Base-by-base conservation (phyloP, 441 rosid species). In the Gossypium schwendimanii region DNA sequence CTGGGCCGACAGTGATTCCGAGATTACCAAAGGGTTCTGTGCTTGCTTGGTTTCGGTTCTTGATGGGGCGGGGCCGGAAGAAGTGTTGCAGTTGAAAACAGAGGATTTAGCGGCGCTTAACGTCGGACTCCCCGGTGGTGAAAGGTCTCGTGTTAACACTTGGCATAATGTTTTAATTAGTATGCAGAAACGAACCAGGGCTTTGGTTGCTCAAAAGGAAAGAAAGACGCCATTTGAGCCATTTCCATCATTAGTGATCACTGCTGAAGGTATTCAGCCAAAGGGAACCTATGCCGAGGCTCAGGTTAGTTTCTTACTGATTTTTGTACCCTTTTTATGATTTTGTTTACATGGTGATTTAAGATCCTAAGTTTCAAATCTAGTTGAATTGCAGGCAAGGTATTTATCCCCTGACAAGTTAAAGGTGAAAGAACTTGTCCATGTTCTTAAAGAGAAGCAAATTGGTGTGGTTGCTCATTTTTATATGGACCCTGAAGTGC, bases 401-500 rank as follows among this genome's bases (percentile, higher is more conserved):
- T 91, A 85, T 79, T 80, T 95, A 83, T 87, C 81, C 68, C 99
- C 99, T 0, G 86, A 90, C 50, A 88, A 91, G 84, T 73, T 75
- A 39, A 84, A 81, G 77, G 93, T 95, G 70, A 59, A 78, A 66
- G 86, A 91, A 75, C 93, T 95, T 67, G 97, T 88, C 50, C 71
- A 63, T 24, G 87, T 82, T 73, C 78, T 95, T 0, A 89, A 86
- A 79, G 97, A 91, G 82, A 91, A 93, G 91, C 82, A 91, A 82
- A 93, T 93, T 67, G 98, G 98, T 61, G 90, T 95, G 12, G 92
- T 84, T 49, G 97, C 98, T 62, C 99, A 93, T 72, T 95, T 93
- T 74, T 95, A 93, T 76, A 91, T 92, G 98, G 99, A 93, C 79
- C 99, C 99, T 66, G 95, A 95, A 88, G 99, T 95, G 73, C 99